phyloP scores from a whole-genome alignment of 78 protist genomes.

The Isochrysis galbana region DNA sequence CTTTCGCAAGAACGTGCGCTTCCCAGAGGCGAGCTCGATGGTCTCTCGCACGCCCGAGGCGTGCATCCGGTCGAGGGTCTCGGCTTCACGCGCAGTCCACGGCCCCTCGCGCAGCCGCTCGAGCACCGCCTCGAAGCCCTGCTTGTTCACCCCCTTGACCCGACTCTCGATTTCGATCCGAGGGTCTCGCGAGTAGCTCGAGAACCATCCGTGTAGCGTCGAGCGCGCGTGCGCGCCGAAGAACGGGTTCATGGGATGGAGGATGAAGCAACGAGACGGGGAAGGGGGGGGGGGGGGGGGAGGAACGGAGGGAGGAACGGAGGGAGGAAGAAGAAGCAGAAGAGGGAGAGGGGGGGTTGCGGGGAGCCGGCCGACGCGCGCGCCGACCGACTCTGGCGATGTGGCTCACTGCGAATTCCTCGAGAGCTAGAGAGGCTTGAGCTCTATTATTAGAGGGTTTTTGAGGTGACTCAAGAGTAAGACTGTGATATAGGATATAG shows the following conservation, averaged over 20 bases:
- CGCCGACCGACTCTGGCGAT: no score
- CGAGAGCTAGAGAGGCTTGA: no score
- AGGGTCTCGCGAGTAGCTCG: background rate
- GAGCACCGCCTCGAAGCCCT: background rate
- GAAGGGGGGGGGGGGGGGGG: background rate
- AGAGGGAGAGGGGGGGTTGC: no score
- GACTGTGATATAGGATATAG: no score
- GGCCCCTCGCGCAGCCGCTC: background rate
- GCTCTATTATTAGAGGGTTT: no score
- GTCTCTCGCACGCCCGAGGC: constrained; percentile 10
- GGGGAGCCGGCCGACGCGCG: no score
- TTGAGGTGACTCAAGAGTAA: no score
- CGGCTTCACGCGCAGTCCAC: background rate
- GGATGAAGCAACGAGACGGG: background rate
- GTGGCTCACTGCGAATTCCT: no score
- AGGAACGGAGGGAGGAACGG: no score
- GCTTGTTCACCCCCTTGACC: background rate
- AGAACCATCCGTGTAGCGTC: background rate
- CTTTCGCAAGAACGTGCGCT: background rate
- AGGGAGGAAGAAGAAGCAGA: no score
- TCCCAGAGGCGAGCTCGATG: background rate
- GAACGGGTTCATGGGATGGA: background rate
- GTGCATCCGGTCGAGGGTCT: background rate
- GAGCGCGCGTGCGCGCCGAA: background rate
- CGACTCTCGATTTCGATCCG: background rate